These are phyloP conservation scores for Penicillium nordicum DNA, from an alignment of 2,329 filamentous ascomycete genomes.

Conservation along the genomic window DNA sequence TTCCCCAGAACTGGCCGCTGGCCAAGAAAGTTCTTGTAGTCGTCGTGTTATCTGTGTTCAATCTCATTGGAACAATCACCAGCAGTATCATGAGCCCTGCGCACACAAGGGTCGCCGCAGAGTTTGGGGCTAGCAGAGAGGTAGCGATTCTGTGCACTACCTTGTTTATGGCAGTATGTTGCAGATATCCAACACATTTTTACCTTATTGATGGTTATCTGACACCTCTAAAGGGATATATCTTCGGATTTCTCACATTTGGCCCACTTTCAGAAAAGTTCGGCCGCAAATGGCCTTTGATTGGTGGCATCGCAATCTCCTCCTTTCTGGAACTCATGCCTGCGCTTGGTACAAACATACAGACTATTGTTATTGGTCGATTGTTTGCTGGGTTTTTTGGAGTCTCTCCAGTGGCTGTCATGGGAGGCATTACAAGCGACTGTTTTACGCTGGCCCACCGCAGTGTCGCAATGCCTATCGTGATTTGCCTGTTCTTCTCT, in stretches of 20 bases:
- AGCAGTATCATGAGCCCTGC: neutral
- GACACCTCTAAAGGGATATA: neutral
- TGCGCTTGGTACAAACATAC: neutral
- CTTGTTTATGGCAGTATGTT: neutral
- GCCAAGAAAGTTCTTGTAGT: neutral
- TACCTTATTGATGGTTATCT: neutral
- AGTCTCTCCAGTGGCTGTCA: neutral
- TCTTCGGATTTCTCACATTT: neutral
- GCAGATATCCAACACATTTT: neutral
- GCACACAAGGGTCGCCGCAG: neutral
- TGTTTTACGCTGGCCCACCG: neutral
- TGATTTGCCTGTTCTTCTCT: neutral
- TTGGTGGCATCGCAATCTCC: neutral
- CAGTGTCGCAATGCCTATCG: neutral
- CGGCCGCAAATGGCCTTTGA: neutral
- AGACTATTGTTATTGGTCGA: neutral
- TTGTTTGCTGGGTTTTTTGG: neutral
- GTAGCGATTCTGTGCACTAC: neutral
- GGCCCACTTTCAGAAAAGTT: neutral
- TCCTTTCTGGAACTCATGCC: neutral
- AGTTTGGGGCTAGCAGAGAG: neutral
- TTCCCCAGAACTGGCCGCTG: neutral
- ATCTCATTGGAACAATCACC: neutral
- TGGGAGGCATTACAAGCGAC: neutral
- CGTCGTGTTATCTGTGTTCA: neutral